Conservation (phyloP, 2,329 filamentous ascomycete genomes). For the Trematosphaeria pertusa region DNA sequence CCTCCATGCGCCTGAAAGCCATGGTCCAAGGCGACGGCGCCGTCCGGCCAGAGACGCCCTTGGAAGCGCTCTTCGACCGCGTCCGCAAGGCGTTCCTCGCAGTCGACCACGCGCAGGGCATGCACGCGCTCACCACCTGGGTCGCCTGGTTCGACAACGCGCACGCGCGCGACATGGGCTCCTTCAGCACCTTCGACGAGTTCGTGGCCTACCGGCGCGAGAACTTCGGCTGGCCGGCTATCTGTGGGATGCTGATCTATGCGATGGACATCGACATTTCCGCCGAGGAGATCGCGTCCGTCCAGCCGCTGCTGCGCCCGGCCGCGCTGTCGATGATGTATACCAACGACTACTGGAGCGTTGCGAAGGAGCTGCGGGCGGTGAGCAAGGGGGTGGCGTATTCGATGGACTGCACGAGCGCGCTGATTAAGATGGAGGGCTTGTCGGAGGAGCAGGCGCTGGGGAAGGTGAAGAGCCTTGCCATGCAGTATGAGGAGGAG, state of each 20-base stretch:
- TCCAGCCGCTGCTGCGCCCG: background rate
- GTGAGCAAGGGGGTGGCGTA: background rate
- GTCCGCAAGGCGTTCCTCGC: background rate
- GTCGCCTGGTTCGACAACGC: background rate
- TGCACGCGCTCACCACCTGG: background rate
- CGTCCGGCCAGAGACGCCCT: background rate
- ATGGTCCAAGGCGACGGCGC: background rate
- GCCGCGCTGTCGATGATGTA: background rate
- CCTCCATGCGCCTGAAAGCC: background rate
- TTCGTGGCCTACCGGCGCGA: background rate
- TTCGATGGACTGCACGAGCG: background rate
- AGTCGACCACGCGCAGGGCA: background rate
- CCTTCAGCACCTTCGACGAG: background rate
- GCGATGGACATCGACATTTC: background rate
- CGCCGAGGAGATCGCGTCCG: background rate
- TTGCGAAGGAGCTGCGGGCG: background rate
- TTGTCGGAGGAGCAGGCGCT: background rate
- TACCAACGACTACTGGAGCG: background rate
- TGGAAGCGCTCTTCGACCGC: background rate
- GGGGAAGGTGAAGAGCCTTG: background rate
- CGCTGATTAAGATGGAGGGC: background rate
- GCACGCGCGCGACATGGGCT: background rate
- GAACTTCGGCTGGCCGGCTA: background rate
- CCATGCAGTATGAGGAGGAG: background rate
- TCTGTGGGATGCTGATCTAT: background rate